Base-by-base conservation (phyloP, 345 rosid genomes). In the Salix purpurea region DNA sequence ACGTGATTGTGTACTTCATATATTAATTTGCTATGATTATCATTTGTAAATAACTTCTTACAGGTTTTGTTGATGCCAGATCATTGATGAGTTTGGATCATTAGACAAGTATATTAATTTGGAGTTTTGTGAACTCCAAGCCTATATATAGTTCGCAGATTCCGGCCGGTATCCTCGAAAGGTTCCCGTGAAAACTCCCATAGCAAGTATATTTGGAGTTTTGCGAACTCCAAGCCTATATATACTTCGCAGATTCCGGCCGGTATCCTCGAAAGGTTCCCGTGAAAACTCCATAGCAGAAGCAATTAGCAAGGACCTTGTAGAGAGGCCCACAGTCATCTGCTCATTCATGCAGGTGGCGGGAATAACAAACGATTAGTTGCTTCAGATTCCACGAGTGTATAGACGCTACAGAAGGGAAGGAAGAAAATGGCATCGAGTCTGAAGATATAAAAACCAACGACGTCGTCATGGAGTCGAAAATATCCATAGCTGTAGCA, bases 291-390 rank as follows among this genome's bases (percentile, higher is more conserved):
- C 99, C 0, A 96, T 93, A 32, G 34, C 85, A 87, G 98, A 96
- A 70, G 80, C 74, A 50, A 93, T 93, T 74, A 92, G 99, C 91
- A 93, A 93, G 77, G 99, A 96, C 82, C 89, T 96, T 7, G 97
- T 96, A 42, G 96, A 92, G 69, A 92, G 99, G 60, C 94, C 98
- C 37, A 93, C 98, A 0, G 90, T 93, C 56, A 79, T 93, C 64
- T 90, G 91, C 88, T 89, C 96, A 0, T 93, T 96, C 89, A 92
- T 96, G 99, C 99, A 92, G 86, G 94, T 81, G 19, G 90, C 82
- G 0, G 99, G 99, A 40, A 84, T 96, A 32, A 90, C 94, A 1
- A 93, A 92, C 7, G 97, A 96, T 66, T 15, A 50, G 91, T 76
- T 90, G 99, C 86, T 93, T 90, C 82, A 90, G 97, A 86, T 92